Evolutionary conservation across 148 eudicot species (phyloP), one percentile per base, ranked within the genome.

Genomic region (Nyssa sinensis): DNA sequence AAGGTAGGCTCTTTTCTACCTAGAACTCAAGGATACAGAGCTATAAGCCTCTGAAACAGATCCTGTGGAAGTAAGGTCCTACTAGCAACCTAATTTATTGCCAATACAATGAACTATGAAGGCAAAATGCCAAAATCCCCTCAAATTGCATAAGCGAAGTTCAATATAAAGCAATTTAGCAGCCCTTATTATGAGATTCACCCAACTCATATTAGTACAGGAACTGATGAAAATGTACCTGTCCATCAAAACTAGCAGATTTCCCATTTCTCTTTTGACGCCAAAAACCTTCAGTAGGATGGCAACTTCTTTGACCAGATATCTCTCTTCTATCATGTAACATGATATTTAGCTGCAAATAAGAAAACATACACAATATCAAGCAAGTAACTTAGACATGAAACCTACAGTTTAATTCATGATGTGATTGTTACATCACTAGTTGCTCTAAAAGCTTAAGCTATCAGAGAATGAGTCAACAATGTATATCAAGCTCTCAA

Each of bases 241-340:
- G 47, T 72, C 80, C 71, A 71, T 32, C 13, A 58, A 77, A 14
- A 41, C 19, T 12, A 39, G 55, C 0, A 28, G 64, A 58, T 66
- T 66, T 65, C 61, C 61, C 30, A 10, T 39, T 65, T 77, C 66
- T 58, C 16, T 34, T 55, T 77, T 41, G 13, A 35, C 12, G 17
- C 80, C 80, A 55, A 77, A 72, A 53, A 77, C 65, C n/a, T 65
- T 77, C 66, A 65, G 65, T 39, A 57, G 80, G 80, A 77, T 77
- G 64, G 55, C 80, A 77, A 64, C 64, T 71, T 72, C 71, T 80
- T 75, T 86, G 88, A 66, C 86, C 88, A 67, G 86, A 86, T 37
- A 83, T 70, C 61, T 80, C 75, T 74, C 75, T 86, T 75, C 86
- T 78, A 67, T 86, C 84, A 74, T 82, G 74, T 58, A 72, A 78